Evolutionary conservation across 1,284 basidiomycete species (phyloP).

Genomic region (Coniferiporia sulphurascens): DNA sequence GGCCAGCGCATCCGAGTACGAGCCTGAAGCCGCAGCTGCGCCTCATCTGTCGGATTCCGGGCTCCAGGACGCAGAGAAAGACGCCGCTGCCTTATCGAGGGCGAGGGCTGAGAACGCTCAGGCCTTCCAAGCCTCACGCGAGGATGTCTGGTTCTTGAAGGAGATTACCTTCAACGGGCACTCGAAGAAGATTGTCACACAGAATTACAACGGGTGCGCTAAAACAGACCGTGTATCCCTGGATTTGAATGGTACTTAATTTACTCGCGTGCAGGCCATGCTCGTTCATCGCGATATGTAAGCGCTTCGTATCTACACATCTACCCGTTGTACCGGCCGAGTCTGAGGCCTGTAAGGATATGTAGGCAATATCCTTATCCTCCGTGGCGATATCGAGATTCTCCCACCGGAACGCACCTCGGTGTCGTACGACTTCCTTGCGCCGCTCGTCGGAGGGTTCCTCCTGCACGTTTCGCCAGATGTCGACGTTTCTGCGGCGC

Average conservation of each 20-base stretch:
- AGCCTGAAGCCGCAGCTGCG: background rate
- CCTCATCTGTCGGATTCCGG: background rate
- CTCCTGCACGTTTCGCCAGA: slow-evolving; percentile 57
- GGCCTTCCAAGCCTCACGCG: slow-evolving; percentile 35
- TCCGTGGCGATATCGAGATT: slow-evolving; percentile 73
- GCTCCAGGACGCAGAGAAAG: background rate
- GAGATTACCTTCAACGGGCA: slow-evolving; percentile 48
- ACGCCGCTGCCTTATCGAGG: slow-evolving; percentile 1
- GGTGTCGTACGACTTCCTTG: slow-evolving; percentile 81
- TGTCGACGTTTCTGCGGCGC: slow-evolving; percentile 70
- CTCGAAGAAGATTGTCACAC: slow-evolving; percentile 66
- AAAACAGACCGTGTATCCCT: background rate
- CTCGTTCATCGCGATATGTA: slow-evolving; percentile 85
- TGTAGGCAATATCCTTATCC: slow-evolving; percentile 77
- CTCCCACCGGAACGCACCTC: slow-evolving; percentile 56
- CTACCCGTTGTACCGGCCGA: slow-evolving; percentile 17
- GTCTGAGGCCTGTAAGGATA: slow-evolving; percentile 17
- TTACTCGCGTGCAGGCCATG: slow-evolving; percentile 56
- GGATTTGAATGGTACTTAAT: background rate
- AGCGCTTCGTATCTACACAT: slow-evolving; percentile 25
- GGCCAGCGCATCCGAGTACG: background rate
- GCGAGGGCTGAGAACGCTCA: slow-evolving; percentile 12
- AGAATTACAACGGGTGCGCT: slow-evolving; percentile 74
- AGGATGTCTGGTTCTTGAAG: slow-evolving; percentile 80
- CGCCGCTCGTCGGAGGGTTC: slow-evolving; percentile 79